Conservation (phyloP, 768 basidiomycete species). For the Pleurotus cornucopiae region DNA sequence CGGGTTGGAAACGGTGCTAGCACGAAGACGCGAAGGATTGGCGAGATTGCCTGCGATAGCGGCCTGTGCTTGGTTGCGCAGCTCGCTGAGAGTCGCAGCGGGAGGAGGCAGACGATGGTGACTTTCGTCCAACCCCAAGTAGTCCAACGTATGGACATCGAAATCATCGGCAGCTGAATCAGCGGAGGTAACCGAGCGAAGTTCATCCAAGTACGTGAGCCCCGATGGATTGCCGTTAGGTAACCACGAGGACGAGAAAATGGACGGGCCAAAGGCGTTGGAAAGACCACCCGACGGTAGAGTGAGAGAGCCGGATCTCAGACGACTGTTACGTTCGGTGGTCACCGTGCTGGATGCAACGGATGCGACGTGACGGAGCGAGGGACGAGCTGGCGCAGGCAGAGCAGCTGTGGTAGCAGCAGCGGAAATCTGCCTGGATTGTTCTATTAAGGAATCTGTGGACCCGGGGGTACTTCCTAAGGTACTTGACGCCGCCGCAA, state of each 20-base stretch:
- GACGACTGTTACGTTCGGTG: constrained; percentile 72
- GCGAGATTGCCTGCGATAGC: constrained; percentile 83
- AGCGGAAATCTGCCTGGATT: constrained; percentile 45
- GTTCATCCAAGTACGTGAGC: constrained; percentile 70
- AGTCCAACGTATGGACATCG: constrained; percentile 93
- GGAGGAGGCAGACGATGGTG: constrained; percentile 56
- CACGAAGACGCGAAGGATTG: constrained; percentile 76
- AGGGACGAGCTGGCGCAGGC: constrained; percentile 51
- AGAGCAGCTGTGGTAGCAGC: constrained; percentile 37
- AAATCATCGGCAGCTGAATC: constrained; percentile 84
- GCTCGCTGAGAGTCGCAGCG: constrained; percentile 84
- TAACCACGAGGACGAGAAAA: constrained; percentile 91
- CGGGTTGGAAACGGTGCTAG: constrained; percentile 92
- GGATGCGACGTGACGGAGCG: constrained; percentile 69
- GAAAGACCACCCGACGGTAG: constrained; percentile 72
- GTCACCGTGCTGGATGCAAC: constrained; percentile 46
- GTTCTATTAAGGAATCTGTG: constrained; percentile 42
- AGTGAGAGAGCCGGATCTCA: constrained; percentile 91
- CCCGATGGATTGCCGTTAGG: constrained; percentile 53
- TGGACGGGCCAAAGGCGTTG: constrained; percentile 82
- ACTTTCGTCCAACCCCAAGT: constrained; percentile 88
- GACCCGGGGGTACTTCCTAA: constrained; percentile 42
- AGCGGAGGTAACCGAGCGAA: constrained; percentile 75
- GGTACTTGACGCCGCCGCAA: constrained; percentile 62
- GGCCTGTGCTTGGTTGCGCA: constrained; percentile 86